Evolutionary conservation across 2,329 filamentous ascomycete genomes (phyloP), one percentile per base, ranked within the genome.

Genomic region (Chaetomiaceae sp.): DNA sequence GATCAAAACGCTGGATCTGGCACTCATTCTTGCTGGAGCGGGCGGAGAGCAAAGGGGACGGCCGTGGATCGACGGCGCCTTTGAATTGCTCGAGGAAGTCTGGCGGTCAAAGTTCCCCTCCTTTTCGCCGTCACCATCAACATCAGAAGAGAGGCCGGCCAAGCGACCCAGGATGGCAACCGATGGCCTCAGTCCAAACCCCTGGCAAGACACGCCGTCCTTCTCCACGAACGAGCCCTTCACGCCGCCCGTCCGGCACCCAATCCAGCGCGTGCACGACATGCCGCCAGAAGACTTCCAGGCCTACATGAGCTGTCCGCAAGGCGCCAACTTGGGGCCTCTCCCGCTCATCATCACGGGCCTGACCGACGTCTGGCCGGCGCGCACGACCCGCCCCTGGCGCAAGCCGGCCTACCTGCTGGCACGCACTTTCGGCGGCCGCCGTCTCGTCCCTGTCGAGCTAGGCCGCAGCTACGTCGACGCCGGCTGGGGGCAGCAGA

Each of bases 381-480:
- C 91, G 0, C 65, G 84, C n/a, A 72, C 69, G 2, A 68, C 73
- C 1, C 71, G 73, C 1, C 78, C 80, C 0, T 98, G 93, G 93
- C 73, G 69, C 8, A 78, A 74, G n/a, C 81, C 83, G 0, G 68
- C 70, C 0, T 95, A 96, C 63, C 79, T 95, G 47, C 71, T 88
- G 10, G 73, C 78, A 10, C 75, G 72, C 45, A 96, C 90, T 0
- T 79, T 95, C 29, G 76, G 72, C 3, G 93, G 93, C 0, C 73
- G 82, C 26, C 76, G 93, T 10, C 75, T 95, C 0, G 86, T 97
- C 0, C 91, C 91, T 0, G 77, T 96, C 3, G 90, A 97, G 63
- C 65, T 93, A 2, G 91, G 93, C 0, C 73, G 86, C 38, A 93
- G 85, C 60, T 98, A 97, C 60, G 90, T 88, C 1, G 88, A 95